A percentile compares a stretch with the other conserved stretches of the same genome.
Evolutionary conservation across 2,329 filamentous ascomycete genomes (phyloP).

Genomic region (Phyllosticta capitalensis): DNA sequence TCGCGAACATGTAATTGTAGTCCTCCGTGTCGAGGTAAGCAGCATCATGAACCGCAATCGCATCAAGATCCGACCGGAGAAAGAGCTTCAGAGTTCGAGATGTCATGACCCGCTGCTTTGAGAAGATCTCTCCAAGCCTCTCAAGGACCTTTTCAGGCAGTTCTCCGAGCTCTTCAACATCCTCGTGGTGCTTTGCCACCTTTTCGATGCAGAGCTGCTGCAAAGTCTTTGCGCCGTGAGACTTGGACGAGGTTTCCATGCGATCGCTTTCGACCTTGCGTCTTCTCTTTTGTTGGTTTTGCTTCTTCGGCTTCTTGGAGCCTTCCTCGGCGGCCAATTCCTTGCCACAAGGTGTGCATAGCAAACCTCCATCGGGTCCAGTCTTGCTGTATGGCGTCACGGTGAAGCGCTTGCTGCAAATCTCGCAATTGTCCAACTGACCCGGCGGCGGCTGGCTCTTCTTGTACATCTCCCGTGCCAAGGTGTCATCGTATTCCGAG

Average conservation of each 20-base stretch:
- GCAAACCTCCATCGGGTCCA: constrained; percentile 73
- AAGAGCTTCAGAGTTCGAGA: constrained; percentile 41
- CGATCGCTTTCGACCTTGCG: constrained; percentile 75
- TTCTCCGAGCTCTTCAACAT: constrained; percentile 56
- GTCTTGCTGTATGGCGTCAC: constrained; percentile 82
- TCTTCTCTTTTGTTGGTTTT: constrained; percentile 50
- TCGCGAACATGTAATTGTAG: constrained; percentile 69
- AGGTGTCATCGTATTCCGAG: constrained; percentile 36
- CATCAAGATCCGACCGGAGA: constrained; percentile 43
- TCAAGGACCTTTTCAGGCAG: constrained; percentile 48
- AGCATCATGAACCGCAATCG: constrained; percentile 52
- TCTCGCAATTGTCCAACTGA: constrained; percentile 79
- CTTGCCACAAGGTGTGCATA: constrained; percentile 75
- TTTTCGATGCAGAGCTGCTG: constrained; percentile 56
- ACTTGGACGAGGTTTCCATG: constrained; percentile 59
- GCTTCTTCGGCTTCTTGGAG: constrained; percentile 49
- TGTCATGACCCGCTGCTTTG: constrained; percentile 51
- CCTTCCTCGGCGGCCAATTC: constrained; percentile 60
- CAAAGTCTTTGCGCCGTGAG: constrained; percentile 57
- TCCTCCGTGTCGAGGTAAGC: constrained; percentile 63
- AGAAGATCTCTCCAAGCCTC: constrained; percentile 53
- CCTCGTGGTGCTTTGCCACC: constrained; percentile 52
- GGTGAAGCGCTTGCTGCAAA: constrained; percentile 80
- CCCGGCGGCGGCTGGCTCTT: constrained; percentile 58
- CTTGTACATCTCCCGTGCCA: constrained; percentile 44